phyloP scores from a whole-genome alignment of 106 monocot genomes.

The Dendrobium officinale region DNA sequence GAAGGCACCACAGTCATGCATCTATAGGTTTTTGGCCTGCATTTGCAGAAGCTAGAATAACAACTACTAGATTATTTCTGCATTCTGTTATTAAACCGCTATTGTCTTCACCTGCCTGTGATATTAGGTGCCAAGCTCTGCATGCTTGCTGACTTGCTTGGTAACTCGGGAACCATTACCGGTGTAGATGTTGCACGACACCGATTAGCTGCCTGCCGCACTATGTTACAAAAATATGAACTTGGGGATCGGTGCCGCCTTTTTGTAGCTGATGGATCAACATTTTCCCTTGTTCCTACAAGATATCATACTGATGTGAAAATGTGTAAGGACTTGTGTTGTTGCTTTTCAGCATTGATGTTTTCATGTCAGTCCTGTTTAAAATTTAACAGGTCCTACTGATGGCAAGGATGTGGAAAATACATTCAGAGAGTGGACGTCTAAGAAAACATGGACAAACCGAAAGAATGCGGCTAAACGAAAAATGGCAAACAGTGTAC shows the following conservation, averaged over 20 bases:
- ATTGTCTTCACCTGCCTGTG: not conserved
- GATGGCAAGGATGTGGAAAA: constrained; percentile 12
- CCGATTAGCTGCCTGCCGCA: constrained; percentile 80
- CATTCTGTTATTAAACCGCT: not conserved
- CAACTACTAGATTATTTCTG: not conserved
- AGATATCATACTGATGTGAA: constrained; percentile 11
- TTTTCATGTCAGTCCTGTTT: not conserved
- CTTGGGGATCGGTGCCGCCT: constrained; percentile 69
- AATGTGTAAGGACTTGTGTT: constrained; percentile 23
- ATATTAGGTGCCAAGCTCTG: constrained; percentile 84
- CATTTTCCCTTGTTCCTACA: constrained; percentile 67
- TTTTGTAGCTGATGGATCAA: constrained; percentile 91
- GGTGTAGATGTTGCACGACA: constrained; percentile 88
- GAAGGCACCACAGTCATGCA: too few species aligned
- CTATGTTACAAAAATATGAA: constrained; percentile 82
- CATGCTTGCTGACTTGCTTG: constrained; percentile 85
- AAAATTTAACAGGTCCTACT: constrained; percentile 25
- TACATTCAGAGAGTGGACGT: constrained; percentile 66
- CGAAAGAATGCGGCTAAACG: constrained; percentile 46
- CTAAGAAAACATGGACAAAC: constrained; percentile 67
- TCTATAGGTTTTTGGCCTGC: not conserved
- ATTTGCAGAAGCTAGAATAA: not conserved
- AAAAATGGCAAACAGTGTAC: constrained; percentile 17
- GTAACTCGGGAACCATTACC: constrained; percentile 73
- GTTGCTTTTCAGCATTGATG: not conserved